Base-by-base conservation (phyloP, 2,329 filamentous ascomycete genomes). In the Trichoderma koningii region DNA sequence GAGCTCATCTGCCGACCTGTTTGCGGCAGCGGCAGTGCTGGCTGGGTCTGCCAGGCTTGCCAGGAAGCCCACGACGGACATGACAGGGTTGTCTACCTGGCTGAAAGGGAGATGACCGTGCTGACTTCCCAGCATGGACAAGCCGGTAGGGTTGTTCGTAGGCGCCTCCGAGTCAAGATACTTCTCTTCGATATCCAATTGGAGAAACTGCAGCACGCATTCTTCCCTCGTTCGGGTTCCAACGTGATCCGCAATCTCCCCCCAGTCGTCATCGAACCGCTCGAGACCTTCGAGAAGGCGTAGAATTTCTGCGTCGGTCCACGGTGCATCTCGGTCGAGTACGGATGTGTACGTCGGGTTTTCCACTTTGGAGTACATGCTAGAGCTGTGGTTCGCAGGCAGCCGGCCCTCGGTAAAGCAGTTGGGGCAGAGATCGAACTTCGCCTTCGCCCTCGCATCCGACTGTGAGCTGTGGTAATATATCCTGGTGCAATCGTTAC, bases 141-240 rank as follows among this genome's bases (percentile, higher is more conserved):
- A 80, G 7, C 87, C 85, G 1, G 80, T 85, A 12, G 82, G 83
- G 55, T 82, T 81, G 65, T 80, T 82, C 61, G 85, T 77, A 2
- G 76, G 72, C 3, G 73, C 71, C 72, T 94, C 89, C 7, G 92
- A 87, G 72, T 98, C 93, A 10, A 97, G 82, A 73, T 97, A 99
- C 76, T 96, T 96, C 80, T 97, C 94, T 76, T 98, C 95, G 68
- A 99, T 99, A 70, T 97, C 94, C 42, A 99, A 83, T 74, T 97
- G 93, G 69, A 99, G 78, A 81, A 99, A 99, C 75, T 97, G 95
- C 71, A 98, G 84, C 17, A 98, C 94, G 76, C 95, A 99, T 79
- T 99, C 94, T 76, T 99, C 96, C 61, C 92, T 86, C 1, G 93
- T 97, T 66, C 94, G 89, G 3, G 92, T 96, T 55, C 91, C 91